Percentiles rank a stretch among this genome's conserved stretches.
These are phyloP conservation scores for Pseudogymnoascus sp. DNA, from an alignment of 2,329 filamentous ascomycete species.

Conservation along the genomic window DNA sequence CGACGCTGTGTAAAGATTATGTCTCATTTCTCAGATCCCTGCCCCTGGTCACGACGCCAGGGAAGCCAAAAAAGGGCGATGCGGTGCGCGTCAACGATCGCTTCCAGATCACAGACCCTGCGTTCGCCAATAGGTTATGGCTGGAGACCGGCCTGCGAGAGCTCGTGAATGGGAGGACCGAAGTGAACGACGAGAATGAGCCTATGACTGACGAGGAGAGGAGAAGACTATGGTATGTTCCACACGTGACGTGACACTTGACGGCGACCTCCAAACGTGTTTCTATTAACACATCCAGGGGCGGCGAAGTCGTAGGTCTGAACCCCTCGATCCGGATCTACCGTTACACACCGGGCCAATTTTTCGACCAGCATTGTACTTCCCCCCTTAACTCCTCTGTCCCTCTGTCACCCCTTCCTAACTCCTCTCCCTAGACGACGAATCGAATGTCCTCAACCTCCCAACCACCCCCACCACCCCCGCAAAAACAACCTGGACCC, in stretches of 20 bases:
- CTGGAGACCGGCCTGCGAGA: slow-evolving; percentile 64
- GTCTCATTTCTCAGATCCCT: slow-evolving; percentile 51
- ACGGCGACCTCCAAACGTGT: not conserved
- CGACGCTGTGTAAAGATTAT: slow-evolving; percentile 54
- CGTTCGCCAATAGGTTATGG: slow-evolving; percentile 72
- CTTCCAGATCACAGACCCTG: slow-evolving; percentile 69
- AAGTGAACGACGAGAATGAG: slow-evolving; percentile 11
- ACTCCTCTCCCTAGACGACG: slow-evolving; percentile 58
- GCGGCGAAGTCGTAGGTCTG: slow-evolving; percentile 71
- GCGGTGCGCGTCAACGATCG: slow-evolving; percentile 79
- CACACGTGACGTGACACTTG: not conserved
- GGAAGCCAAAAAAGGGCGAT: slow-evolving; percentile 57
- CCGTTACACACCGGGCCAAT: slow-evolving; percentile 76
- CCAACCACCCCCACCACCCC: slow-evolving; percentile 36
- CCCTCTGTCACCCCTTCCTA: not conserved
- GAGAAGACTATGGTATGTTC: slow-evolving; percentile 23
- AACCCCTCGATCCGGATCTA: slow-evolving; percentile 88
- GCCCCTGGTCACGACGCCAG: slow-evolving; percentile 55
- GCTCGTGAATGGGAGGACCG: slow-evolving; percentile 19
- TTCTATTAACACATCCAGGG: slow-evolving; percentile 47
- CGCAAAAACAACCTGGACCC: slow-evolving; percentile 79
- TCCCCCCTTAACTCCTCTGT: slow-evolving; percentile 17
- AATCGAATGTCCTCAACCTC: slow-evolving; percentile 65
- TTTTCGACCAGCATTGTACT: slow-evolving; percentile 88
- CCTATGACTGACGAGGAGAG: slow-evolving; percentile 20